Conservation (phyloP, 306 rosid species). For the Geum urbanum region DNA sequence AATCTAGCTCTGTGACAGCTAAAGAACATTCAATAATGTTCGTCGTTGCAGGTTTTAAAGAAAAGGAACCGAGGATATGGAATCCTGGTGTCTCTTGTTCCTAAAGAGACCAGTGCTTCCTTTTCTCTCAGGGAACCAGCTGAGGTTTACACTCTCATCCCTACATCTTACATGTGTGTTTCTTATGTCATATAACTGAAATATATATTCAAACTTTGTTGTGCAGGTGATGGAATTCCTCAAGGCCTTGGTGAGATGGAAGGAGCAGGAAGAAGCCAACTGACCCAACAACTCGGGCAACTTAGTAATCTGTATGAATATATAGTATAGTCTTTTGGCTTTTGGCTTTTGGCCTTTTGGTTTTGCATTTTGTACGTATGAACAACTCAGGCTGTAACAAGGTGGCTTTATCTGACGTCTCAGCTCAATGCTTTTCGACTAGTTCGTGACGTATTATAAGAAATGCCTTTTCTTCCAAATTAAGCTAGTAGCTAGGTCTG, state of each 20-base stretch:
- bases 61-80: conserved; percentile 68
- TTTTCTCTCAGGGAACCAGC: conserved; percentile 72
- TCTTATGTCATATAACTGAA: not conserved
- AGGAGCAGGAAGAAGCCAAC: conserved; percentile 26
- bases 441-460: not conserved
- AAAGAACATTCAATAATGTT: not conserved
- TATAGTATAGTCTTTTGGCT: not conserved
- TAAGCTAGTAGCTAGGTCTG: not conserved
- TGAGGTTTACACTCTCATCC: conserved; percentile 46
- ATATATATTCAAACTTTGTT: not conserved
- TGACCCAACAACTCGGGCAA: not conserved
- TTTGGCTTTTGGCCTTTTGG: not conserved
- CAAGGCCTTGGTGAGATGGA: conserved; percentile 62
- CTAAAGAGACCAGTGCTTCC: conserved; percentile 74
- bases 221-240: conserved; percentile 87
- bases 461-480: not conserved
- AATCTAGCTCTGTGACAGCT: not conserved
- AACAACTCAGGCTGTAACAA: not conserved
- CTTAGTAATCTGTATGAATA: not conserved
- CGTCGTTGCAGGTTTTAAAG: conserved; percentile 47
- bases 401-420: not conserved
- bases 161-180: not conserved
- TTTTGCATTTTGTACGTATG: not conserved
- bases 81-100: conserved; percentile 64
- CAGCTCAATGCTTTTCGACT: conserved; percentile 5